Evolutionary conservation across 2,329 filamentous ascomycete genomes (phyloP).

Genomic region (Nakataea oryzae): DNA sequence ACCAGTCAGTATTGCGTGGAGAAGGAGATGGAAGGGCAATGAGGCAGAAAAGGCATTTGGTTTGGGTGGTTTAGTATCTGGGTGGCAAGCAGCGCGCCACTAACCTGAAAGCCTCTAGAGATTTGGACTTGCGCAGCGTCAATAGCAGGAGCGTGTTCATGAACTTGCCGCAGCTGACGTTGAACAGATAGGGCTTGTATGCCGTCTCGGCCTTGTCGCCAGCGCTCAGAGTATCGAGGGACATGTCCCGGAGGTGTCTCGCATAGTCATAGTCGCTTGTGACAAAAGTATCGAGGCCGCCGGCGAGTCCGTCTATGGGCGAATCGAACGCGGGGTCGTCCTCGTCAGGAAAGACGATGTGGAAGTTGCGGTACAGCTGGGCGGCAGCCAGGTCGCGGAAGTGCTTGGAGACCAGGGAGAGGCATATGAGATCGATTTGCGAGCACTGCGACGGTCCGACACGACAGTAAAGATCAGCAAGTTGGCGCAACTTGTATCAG

Average conservation of each 20-base stretch:
- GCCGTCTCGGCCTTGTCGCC: conserved; percentile 41
- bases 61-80: no score
- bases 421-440: conserved; percentile 41
- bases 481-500: not conserved
- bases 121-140: conserved; percentile 41
- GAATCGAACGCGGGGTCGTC: conserved; percentile 40
- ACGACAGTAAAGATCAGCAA: not conserved
- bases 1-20: not conserved
- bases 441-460: conserved; percentile 28
- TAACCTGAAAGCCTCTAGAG: conserved; percentile 46
- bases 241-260: conserved; percentile 42
- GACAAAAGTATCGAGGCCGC: conserved; percentile 49
- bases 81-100: conserved; percentile 12
- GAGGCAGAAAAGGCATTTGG: not conserved
- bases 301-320: conserved; percentile 45
- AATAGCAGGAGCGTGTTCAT: conserved; percentile 50
- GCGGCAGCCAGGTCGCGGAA: conserved; percentile 48
- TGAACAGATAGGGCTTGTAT: conserved; percentile 44
- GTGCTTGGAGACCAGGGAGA: conserved; percentile 46
- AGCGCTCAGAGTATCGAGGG: conserved; percentile 42
- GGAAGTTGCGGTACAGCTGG: conserved; percentile 48
- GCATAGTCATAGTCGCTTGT: conserved; percentile 56
- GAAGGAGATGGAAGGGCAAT: not conserved
- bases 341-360: conserved; percentile 51
- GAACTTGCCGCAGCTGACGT: conserved; percentile 49